A percentile compares a stretch with the other conserved stretches of the same genome.
phyloP scores from a whole-genome alignment of 148 eudicot species.

The Silene conica region DNA sequence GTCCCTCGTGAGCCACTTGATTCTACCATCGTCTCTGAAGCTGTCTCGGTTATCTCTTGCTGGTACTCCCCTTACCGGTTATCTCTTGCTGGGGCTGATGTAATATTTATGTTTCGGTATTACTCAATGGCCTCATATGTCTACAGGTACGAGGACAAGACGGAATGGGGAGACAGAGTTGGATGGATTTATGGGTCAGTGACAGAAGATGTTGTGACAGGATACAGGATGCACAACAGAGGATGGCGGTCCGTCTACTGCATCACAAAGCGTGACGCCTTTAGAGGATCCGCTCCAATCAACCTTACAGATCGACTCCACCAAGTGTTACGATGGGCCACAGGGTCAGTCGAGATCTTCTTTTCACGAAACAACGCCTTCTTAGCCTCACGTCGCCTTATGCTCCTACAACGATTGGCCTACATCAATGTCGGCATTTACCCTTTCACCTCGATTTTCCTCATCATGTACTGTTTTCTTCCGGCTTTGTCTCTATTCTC shows the following conservation, averaged over 20 bases:
- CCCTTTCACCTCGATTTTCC: constrained; percentile 79
- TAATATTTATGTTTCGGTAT: too few species aligned
- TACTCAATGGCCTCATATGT: background rate
- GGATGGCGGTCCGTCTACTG: constrained; percentile 91
- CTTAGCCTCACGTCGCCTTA: constrained; percentile 43
- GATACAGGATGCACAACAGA: constrained; percentile 86
- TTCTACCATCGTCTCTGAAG: constrained; percentile 74
- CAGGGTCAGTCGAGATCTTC: constrained; percentile 87
- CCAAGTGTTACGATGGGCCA: constrained; percentile 92
- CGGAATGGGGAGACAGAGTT: constrained; percentile 89
- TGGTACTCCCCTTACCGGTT: constrained; percentile 38
- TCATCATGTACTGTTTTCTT: constrained; percentile 78
- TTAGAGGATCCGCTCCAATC: constrained; percentile 82
- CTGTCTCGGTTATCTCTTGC: constrained; percentile 88
- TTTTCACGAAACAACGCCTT: constrained; percentile 79
- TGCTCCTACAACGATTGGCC: constrained; percentile 59
- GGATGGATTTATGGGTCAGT: constrained; percentile 97
- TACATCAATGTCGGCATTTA: constrained; percentile 76
- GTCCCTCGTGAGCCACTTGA: constrained; percentile 69
- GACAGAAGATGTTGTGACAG: constrained; percentile 86
- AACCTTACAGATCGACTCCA: constrained; percentile 81
- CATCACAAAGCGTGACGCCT: constrained; percentile 77
- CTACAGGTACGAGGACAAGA: constrained; percentile 81
- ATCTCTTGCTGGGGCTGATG: background rate
- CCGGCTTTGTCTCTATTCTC: constrained; percentile 85